Percentiles rank a stretch among this genome's conserved stretches.
These are phyloP conservation scores for Peronospora tabacina DNA, from an alignment of 352 stramenopile species.

Conservation along the genomic window DNA sequence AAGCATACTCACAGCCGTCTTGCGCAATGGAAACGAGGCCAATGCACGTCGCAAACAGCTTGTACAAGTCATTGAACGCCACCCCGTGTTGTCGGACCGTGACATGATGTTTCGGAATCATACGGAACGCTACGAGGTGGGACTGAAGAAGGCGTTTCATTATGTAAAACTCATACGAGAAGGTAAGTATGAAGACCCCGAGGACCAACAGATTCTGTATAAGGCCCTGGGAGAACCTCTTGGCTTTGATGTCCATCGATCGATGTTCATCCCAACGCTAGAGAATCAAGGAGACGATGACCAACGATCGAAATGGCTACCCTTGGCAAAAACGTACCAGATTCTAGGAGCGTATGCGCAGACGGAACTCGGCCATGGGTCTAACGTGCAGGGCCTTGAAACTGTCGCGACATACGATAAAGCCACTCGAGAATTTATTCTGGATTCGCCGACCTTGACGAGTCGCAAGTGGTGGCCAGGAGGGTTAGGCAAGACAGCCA, in stretches of 20 bases:
- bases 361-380: conserved; percentile 30
- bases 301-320: conserved; percentile 23
- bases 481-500: conserved; percentile 31
- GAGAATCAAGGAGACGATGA: conserved; percentile 24
- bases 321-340: conserved; percentile 21
- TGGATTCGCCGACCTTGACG: conserved; percentile 92
- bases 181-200: conserved; percentile 8
- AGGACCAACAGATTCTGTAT: conserved; percentile 24
- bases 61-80: conserved; percentile 16
- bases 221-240: conserved; percentile 17
- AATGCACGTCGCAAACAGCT: conserved; percentile 20
- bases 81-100: conserved; percentile 25
- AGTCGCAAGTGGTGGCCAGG: conserved; percentile 93
- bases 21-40: conserved; percentile 11
- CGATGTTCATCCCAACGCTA: conserved; percentile 28
- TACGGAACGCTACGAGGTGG: conserved; percentile 24
- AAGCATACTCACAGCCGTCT: conserved; percentile 11
- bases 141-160: conserved; percentile 24
- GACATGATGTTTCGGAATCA: conserved; percentile 30
- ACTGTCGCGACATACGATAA: conserved; percentile 52
- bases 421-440: conserved; percentile 86
- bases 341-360: conserved; percentile 28
- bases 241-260: conserved; percentile 16
- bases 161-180: conserved; percentile 22
- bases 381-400: conserved; percentile 30